Percentiles rank a stretch among this genome's conserved stretches.
Conservation (phyloP, 2,329 filamentous ascomycete genomes). For the Clarireedia monteithiana region DNA sequence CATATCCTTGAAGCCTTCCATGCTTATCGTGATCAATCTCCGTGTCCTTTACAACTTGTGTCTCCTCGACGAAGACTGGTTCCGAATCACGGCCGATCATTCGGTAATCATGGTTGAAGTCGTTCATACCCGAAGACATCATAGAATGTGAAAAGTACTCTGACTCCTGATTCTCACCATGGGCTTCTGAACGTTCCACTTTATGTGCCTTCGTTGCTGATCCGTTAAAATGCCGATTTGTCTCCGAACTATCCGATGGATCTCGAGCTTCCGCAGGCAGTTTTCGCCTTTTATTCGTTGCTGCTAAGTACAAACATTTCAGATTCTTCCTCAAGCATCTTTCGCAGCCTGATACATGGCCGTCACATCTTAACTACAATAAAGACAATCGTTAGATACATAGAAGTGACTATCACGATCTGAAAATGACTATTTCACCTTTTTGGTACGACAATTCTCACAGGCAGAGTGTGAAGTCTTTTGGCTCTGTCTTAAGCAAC, state of each 20-base stretch:
- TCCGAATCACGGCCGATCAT: too few species aligned
- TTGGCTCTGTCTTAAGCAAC: neutral
- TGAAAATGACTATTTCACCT: neutral
- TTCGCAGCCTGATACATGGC: neutral
- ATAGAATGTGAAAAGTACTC: too few species aligned
- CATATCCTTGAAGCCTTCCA: too few species aligned
- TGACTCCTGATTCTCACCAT: too few species aligned
- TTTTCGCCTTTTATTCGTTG: neutral
- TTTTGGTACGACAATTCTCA: neutral
- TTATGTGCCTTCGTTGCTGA: too few species aligned
- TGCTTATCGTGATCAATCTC: too few species aligned
- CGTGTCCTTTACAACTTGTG: too few species aligned
- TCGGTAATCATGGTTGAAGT: too few species aligned
- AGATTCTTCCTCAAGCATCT: neutral
- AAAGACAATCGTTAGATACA: neutral
- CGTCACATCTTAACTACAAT: neutral
- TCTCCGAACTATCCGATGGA: neutral
- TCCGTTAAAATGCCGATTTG: too few species aligned
- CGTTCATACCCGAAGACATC: too few species aligned
- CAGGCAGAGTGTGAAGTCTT: neutral
- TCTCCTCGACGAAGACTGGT: too few species aligned
- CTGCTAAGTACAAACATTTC: neutral
- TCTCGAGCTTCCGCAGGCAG: neutral
- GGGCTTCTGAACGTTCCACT: too few species aligned
- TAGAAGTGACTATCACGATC: neutral